Evolutionary conservation across 768 basidiomycete species (phyloP), one percentile per base, ranked within the genome.

Genomic region (Dacryopinax primogenitus): DNA sequence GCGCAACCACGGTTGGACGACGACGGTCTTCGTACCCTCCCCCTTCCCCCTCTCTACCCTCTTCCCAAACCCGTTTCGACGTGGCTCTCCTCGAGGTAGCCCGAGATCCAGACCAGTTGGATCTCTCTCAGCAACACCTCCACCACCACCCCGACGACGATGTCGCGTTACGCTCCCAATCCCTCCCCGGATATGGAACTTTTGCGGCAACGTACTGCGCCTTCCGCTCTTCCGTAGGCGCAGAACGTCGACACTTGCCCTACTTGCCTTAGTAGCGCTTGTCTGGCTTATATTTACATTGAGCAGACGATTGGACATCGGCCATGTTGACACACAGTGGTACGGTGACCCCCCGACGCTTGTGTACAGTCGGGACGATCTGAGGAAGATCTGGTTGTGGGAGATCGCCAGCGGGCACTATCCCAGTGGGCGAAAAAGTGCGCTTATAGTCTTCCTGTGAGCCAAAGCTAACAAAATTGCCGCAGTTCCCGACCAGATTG

Each of bases 361-460:
- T 32, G 83, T 92, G 35, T 92, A 83, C 71, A 79, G 79, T 65
- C 80, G 86, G 61, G 84, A 88, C 65, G 92, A 97, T 71, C 73
- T 96, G 41, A 89, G 88, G 71, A 81, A 86, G 65, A 90, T 99
- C 74, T 98, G 94, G 94, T 80, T 86, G 67, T 98, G 93, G 93
- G 95, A 99, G 76, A 82, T 98, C 65, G 78, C 84, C 33, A 90
- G 90, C 68, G 96, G 96, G 0, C 93, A 96, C 76, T 92, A 92
- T 78, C 95, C 95, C 9, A 93, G 90, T 75, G 80, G 83, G 64
- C 81, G 83, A 65, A 80, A 81, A 70, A 82, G 93, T 92, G 75
- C 72, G 51, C 51, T 28, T 58, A 58, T 30, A 89, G 81, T 3
- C 35, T 16, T 62, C 44, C 41, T 28, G 33, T 4, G 18, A 65